Evolutionary conservation across 768 basidiomycete genomes (phyloP).

Genomic region (Mycena albidolilacea): DNA sequence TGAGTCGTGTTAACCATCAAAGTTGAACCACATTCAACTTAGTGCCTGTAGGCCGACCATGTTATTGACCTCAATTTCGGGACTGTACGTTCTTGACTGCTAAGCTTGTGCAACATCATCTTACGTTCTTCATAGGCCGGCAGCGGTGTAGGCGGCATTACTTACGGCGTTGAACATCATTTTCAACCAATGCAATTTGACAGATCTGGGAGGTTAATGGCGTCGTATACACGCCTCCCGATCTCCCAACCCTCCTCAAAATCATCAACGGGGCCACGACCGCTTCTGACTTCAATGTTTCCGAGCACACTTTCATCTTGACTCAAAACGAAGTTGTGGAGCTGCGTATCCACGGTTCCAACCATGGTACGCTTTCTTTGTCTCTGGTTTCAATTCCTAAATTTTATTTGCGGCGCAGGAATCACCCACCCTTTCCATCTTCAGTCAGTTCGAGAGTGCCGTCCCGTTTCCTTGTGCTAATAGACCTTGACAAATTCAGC

Average conservation of each 20-base stretch:
- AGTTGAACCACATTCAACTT: too few species aligned
- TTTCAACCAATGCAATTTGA: neutral
- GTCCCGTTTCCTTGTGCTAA: neutral
- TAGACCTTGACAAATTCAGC: slow-evolving; percentile 7
- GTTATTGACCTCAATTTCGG: slow-evolving; percentile 30
- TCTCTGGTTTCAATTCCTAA: neutral
- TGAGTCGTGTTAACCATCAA: too few species aligned
- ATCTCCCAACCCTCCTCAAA: slow-evolving; percentile 44
- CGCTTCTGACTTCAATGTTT: slow-evolving; percentile 34
- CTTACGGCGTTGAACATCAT: neutral
- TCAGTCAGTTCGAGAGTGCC: slow-evolving; percentile 27
- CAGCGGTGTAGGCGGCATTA: slow-evolving; percentile 3
- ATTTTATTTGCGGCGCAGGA: neutral
- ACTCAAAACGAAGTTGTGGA: slow-evolving; percentile 41
- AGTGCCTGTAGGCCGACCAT: slow-evolving; percentile 31
- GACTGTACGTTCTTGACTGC: neutral
- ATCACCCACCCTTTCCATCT: slow-evolving; percentile 26
- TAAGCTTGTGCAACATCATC: too few species aligned
- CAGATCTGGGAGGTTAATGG: slow-evolving; percentile 42
- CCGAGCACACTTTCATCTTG: slow-evolving; percentile 45
- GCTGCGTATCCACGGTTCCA: slow-evolving; percentile 44
- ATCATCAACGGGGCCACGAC: slow-evolving; percentile 41
- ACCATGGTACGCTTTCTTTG: slow-evolving; percentile 35
- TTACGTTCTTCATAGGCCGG: slow-evolving; percentile 19
- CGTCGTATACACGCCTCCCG: slow-evolving; percentile 40